Base-by-base conservation (phyloP, 306 rosid genomes). In the Morella rubra region DNA sequence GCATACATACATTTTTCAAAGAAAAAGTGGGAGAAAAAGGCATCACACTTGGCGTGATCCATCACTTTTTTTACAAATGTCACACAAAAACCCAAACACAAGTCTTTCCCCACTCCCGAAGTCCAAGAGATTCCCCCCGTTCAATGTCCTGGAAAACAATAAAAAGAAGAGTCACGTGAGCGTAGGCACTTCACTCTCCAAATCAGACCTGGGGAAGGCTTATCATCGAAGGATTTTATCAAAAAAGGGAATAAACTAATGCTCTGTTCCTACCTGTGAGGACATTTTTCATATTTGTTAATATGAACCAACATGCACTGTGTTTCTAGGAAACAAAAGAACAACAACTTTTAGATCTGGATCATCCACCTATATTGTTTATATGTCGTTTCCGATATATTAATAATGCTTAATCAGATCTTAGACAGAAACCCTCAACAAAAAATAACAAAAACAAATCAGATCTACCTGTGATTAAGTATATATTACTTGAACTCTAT, bases 81-180 rank as follows among this genome's bases (percentile, higher is more conserved):
- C 27, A 50, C 71, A 41, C 71, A 27, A 27, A 1, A 65, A 13
- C 7, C 71, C 71, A 42, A 65, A 40, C 71, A 41, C 14, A 44
- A 42, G 8, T 65, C 71, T 3, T 65, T 49, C 19, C 15, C 71
- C 22, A 1, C 19, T 18, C 46, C 22, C 47, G n/a, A 41, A 42
- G 27, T 16, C 71, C 71, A 65, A 65, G 7, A 65, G 71, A 65
- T 65, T 65, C 71, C 32, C 32, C 32, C 32, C 24, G 42, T 65
- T 65, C 71, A 42, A 85, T 75, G 50, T 69, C 83, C 85, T 85
- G 81, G 11, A 75, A 55, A 40, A n/a, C 20, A 42, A 50, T 2
- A 41, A 24, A 65, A 77, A 51, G 6, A 37, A 16, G 20, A 18
- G 58, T 60, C 65, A 59, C 59, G 73, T 79, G 41, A 71, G 85